Evolutionary conservation across 306 rosid species (phyloP), one percentile per base, ranked within the genome.

Genomic region (Acacia melanoxylon): DNA sequence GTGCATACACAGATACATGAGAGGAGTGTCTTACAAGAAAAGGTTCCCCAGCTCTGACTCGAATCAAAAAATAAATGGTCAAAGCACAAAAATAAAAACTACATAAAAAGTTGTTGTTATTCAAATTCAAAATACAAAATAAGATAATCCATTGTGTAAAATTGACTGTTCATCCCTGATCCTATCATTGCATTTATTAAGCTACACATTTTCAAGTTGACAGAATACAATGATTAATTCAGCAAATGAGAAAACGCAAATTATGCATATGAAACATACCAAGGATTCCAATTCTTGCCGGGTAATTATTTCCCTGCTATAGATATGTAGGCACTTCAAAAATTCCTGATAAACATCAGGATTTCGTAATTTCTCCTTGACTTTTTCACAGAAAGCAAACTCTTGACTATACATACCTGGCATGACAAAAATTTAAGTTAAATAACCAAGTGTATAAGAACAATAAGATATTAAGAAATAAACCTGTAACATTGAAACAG

Each of bases 261-360:
- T 73, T 70, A 78, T 37, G 16, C 42, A 46, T 74, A 72, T 78
- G 41, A 82, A 58, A 41, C 91, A 71, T 93, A 96, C 99, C 99
- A 96, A 82, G 82, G 97, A 76, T 77, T 93, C 94, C 89, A 96
- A 85, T 78, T 96, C 98, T 67, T 90, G 81, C 62, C 94, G 87
- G 41, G 97, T 92, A 80, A 96, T 96, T 85, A 96, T 96, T 81
- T 94, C 98, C 91, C 86, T 92, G 97, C 95, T 91, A 85, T 92
- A 94, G 76, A 96, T 96, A 88, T 96, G 98, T 69, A 96, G 90
- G 77, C 98, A 94, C 90, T 88, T 93, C 97, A 96, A 90, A 86
- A 96, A 93, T 86, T 96, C 98, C 87, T 96, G 99, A 90, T 96
- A 96, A 84, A 83, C 81, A 2, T 92, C 98, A 81, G 94, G 79